Base-by-base conservation (phyloP, 495 filamentous ascomycete genomes). In the Xylaria scruposa region DNA sequence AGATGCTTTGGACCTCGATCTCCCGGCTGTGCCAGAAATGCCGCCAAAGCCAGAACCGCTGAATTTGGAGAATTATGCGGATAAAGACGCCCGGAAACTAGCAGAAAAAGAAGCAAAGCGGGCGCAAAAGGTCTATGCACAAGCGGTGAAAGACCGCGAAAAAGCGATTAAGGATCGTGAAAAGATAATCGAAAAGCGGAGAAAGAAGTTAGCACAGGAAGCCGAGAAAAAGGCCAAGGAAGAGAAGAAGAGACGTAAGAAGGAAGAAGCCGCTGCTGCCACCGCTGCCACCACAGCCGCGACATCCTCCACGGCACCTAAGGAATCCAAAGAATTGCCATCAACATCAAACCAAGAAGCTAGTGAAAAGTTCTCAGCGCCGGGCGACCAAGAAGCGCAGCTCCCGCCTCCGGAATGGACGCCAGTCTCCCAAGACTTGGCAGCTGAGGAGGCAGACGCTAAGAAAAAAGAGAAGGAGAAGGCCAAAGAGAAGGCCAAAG, bases 81-180 rank as follows among this genome's bases (percentile, higher is more conserved):
- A 92, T 78, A 91, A 90, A 71, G 87, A 88, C 24, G 77, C 85
- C 26, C 88, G 88, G 19, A 93, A 91, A 75, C 83, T 88, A 42
- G 91, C 88, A 4, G 88, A 91, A 75, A 90, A 88, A 70, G 88
- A 91, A 68, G 86, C 89, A 62, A 85, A 83, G 70, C 83, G 81
- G 21, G 83, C 79, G 0, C 75, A 86, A 38, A 93, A 93, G 74
- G 81, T 81, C 4, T 91, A 91, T 80, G 83, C 89, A 60, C 84
- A 84, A 72, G 83, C 86, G 12, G 77, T 93, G 67, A 93, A 91
- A 75, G 87, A 90, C 65, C 88, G 88, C 4, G 87, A 89, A 9
- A 91, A 84, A 68, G 83, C 85, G 0, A 80, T 92, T n/a, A 88
- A 83, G 66, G 88, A 89, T 42, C 84, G 90, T 0, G 80, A 85